phyloP scores from a whole-genome alignment of 1,284 basidiomycete species.

The Marasmius sp. region DNA sequence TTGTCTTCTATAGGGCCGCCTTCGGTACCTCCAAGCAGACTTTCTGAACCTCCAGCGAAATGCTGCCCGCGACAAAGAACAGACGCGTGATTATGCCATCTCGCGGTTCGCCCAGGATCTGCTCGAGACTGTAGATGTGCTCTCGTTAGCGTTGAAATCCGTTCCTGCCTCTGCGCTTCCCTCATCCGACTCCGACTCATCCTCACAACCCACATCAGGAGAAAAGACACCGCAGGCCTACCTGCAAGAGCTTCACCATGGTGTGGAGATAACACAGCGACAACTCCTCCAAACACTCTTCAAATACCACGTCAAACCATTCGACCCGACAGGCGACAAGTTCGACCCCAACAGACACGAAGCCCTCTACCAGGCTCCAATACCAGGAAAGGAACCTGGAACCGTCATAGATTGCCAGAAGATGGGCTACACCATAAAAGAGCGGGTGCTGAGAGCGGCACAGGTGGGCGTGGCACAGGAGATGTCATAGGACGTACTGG shows the following conservation, averaged over 20 bases:
- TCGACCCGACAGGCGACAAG: conserved; percentile 88
- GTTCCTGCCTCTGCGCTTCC: conserved; percentile 62
- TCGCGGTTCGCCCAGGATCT: conserved; percentile 88
- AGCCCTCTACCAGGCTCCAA: conserved; percentile 93
- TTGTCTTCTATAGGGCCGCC: conserved; percentile 58
- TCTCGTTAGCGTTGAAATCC: conserved; percentile 86
- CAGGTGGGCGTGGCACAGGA: conserved; percentile 95
- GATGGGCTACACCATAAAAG: conserved; percentile 90
- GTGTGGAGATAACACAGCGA: conserved; percentile 92
- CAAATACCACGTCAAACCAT: conserved; percentile 89
- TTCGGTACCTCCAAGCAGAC: conserved; percentile 91
- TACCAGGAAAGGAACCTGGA: conserved; percentile 85
- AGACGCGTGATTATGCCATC: conserved; percentile 93
- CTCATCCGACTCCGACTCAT: conserved; percentile 20
- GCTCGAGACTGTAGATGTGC: conserved; percentile 90
- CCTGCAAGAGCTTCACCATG: conserved; percentile 76
- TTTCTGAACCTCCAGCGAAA: conserved; percentile 94
- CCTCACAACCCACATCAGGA: conserved; percentile 28
- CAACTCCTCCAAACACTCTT: conserved; percentile 88
- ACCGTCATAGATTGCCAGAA: conserved; percentile 92
- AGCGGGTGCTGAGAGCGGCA: conserved; percentile 88
- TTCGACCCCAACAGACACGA: conserved; percentile 97
- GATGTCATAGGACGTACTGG: conserved; percentile 38
- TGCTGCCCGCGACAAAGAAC: conserved; percentile 86
- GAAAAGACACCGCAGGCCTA: conserved; percentile 56